Evolutionary conservation across 768 basidiomycete species (phyloP), one percentile per base, ranked within the genome.

Genomic region (Termitomyces sp.): DNA sequence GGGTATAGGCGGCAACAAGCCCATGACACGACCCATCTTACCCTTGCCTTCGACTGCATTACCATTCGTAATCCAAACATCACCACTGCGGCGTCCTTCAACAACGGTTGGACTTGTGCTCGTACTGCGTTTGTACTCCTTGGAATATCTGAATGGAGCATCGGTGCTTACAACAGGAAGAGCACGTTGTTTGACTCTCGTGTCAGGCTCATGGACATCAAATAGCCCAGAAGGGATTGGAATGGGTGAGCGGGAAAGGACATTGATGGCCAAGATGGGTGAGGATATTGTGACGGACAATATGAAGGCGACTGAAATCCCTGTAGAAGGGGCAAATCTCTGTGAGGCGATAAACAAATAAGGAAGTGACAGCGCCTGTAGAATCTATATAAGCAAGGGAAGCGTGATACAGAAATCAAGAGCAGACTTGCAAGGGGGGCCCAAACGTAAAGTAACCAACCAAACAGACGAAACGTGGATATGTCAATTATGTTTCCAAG

Each of bases 31-130:
- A 44, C 81, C 75, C 31, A 87, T 61, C 63, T 83, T 86, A 55
- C 73, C 72, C 68, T 84, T 87, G 1, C 85, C 85, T 50, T 86
- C 84, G 22, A 86, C 73, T 7, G 87, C 88, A 59, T 89, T 82
- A n/a, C 87, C 86, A 54, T 85, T 86, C 13, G 81, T 68, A 61
- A 90, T 70, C 88, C 88, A 89, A 29, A 90, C 82, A 63, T 90
- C 88, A 26, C 86, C 85, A 62, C 86, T 87, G 48, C 85, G 83
- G 33, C 85, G 81, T 29, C 81, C 83, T 68, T 89, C 86, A 22
- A 89, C 82, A 41, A 88, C 81, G 20, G 85, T 88, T 50, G 82
- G 78, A 60, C 82, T 86, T 47, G 78, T 77, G 59, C 81, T 83
- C 48, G 78, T 81, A 68, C 84, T 86, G 55, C 81, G 81, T 68